Base-by-base conservation (phyloP, 2,329 filamentous ascomycete genomes). In the Scedosporium aurantiacum region DNA sequence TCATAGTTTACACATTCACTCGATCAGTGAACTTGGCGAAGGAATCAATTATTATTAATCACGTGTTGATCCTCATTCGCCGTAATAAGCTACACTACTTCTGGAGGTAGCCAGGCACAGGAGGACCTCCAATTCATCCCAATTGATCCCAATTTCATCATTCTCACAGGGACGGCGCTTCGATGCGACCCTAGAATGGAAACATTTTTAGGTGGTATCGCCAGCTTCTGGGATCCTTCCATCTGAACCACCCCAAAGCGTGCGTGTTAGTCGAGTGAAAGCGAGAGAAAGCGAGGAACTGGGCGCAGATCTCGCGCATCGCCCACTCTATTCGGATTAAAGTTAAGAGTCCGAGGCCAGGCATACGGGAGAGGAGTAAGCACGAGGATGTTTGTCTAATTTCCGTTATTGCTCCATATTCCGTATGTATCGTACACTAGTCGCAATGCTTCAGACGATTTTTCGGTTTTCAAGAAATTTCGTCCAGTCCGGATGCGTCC, bases 291-390 rank as follows among this genome's bases (percentile, higher is more conserved):
- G 18, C 16, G 43, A 47, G 8, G 18, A 47, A 47, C 43, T 47
- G 18, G 18, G 12, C 18, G 21, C 50, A 25, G 50, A 25, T 25
- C 18, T 18, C 23, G 50, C n/a, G 23, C 50, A 23, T 5, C 10
- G 50, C n/a, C 50, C 18, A 54, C 50, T 54, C 23, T 23, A 54
- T 23, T 27, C 18, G 23, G 18, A 16, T 23, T 54, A 23, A 23
- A 54, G 50, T 23, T 54, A 14, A 18, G 58, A 58, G 54, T 63
- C 62, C 60, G 43, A 50, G 54, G 60, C 32, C 57, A 60, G 62
- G 60, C 61, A 32, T 58, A 63, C 65, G 63, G 62, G 63, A 64
- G 65, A 60, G 65, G 63, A 60, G 52, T 64, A 65, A 65, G 43
- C 43, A 23, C 18, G 50, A 23, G 18, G 18, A 54, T 18, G 18